Evolutionary conservation across 2,329 filamentous ascomycete species (phyloP).

Genomic region (Akanthomyces muscarius): DNA sequence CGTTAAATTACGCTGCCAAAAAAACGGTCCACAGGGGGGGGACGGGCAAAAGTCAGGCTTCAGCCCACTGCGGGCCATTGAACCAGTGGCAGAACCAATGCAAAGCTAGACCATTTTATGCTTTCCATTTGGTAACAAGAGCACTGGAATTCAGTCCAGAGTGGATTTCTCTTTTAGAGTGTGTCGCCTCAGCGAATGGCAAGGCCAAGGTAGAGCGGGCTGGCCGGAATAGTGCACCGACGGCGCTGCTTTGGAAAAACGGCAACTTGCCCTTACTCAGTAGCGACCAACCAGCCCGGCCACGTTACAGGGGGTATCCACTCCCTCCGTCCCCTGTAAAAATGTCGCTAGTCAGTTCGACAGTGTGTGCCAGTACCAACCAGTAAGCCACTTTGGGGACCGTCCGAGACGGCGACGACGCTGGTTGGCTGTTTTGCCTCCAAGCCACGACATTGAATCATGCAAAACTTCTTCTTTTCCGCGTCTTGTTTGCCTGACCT

Average conservation of each 20-base stretch:
- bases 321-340: not conserved
- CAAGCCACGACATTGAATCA: not conserved
- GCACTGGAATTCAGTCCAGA: not conserved
- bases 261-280: not conserved
- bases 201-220: not conserved
- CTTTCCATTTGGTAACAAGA: not conserved
- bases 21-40: not conserved
- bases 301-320: not conserved
- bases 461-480: not conserved
- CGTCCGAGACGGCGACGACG: constrained; percentile 10
- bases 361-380: not conserved
- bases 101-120: not conserved
- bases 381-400: constrained; percentile 1
- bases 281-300: not conserved
- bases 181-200: not conserved
- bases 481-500: not conserved
- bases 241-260: not conserved
- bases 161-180: too few species aligned
- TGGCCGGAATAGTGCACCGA: not conserved
- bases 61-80: not conserved
- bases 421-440: not conserved
- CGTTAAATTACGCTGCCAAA: constrained; percentile 10
- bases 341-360: not conserved
- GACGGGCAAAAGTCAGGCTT: too few species aligned
- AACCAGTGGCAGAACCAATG: not conserved